Base-by-base conservation (phyloP, 2,329 filamentous ascomycete species). In the Penicillium sp. region DNA sequence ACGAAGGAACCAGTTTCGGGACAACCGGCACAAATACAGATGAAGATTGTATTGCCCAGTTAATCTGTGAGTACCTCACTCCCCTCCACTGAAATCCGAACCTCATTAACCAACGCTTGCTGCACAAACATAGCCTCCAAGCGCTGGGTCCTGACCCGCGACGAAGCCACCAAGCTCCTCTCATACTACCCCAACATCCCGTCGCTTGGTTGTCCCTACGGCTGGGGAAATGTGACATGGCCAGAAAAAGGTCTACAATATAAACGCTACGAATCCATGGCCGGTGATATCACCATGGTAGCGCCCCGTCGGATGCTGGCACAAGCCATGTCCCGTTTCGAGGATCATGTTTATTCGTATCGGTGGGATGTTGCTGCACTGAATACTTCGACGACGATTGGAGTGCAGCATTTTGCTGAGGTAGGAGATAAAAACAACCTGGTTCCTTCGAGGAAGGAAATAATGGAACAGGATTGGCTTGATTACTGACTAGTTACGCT, bases 1-100 rank as follows among this genome's bases (percentile, higher is more conserved):
- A 91, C 66, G 89, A 91, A 72, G 89, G 87, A 2, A 84, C 83
- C 1, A 79, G 80, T 3, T 89, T 88, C 66, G 83, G 81, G 2
- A 80, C 81, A 4, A 73, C 69, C 9, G 83, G 82, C 15, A 69
- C 88, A 60, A 82, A 88, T 71, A 85, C 82, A 0, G 83, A 81
- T 26, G 81, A 76, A 12, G 81, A 87, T 37, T 85, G 88, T 64
- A 70, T 79, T 37, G 70, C 72, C 26, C 75, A 74, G 49, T 62
- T 75, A 35, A 70, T 64, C 12, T 59, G 73, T 75, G 49, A 22
- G 64, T 59, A 13, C 40, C 38, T 44, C 9, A 33, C 30, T 19
- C 10, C 1, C 15, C 6, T 24, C 26, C 26, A 17, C 28, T 15
- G 2, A n/a, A n/a, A n/a, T n/a, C n/a, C n/a, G 13, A 10, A 8